Evolutionary conservation across 257 asterid species (phyloP).

Genomic region (Coffea canephora): DNA sequence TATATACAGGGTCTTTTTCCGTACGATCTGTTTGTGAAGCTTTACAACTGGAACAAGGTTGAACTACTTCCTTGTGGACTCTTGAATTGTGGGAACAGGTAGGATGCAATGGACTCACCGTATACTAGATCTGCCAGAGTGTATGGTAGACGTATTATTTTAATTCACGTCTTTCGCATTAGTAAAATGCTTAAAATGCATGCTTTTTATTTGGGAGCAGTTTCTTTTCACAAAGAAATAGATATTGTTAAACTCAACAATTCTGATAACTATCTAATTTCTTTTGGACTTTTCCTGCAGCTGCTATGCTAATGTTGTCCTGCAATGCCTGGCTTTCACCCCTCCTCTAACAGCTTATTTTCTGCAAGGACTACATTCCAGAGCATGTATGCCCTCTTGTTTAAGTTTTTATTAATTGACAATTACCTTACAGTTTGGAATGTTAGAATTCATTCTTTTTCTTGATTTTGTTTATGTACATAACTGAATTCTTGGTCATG

Average conservation of each 20-base stretch:
- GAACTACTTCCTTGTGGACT: constrained; percentile 73
- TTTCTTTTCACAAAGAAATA: neutral
- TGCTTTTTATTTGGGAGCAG: neutral
- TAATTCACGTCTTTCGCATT: neutral
- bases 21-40: constrained; percentile 73
- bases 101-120: constrained; percentile 19
- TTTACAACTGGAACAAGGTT: constrained; percentile 59
- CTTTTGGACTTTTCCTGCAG: constrained; percentile 43
- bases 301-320: constrained; percentile 86
- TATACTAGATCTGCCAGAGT: neutral
- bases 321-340: constrained; percentile 77
- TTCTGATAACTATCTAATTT: neutral
- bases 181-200: too few relatives aligned
- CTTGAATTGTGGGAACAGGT: constrained; percentile 88
- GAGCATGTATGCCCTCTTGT: constrained; percentile 48
- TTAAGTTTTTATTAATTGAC: neutral
- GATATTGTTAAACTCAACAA: neutral
- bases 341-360: constrained; percentile 88
- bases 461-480: neutral
- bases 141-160: neutral
- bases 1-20: constrained; percentile 65
- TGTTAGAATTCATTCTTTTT: neutral
- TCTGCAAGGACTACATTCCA: constrained; percentile 73
- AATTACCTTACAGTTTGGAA: neutral
- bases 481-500: constrained; percentile 16